Evolutionary conservation across 257 asterid species (phyloP), one percentile per base, ranked within the genome.

Genomic region (Oldenlandia corymbosa): DNA sequence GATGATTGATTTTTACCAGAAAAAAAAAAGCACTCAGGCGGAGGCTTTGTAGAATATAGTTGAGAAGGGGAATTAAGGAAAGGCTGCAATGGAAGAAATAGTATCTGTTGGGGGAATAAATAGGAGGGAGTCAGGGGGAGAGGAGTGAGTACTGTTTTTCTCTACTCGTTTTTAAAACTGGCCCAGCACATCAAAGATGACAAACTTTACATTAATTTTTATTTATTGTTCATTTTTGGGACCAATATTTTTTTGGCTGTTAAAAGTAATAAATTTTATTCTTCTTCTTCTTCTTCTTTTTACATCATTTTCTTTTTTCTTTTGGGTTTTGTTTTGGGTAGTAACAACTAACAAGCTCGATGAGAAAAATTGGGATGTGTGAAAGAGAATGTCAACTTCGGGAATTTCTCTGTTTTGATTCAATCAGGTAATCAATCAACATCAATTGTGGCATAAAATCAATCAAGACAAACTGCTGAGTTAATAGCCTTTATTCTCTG

Each of bases 51-150:
- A 34, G 6, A 4, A 34, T 4, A 5, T n/a, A 12, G 62, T 7
- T 46, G 56, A 18, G 46, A 34, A 55, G 47, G n/a, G n/a, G n/a
- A n/a, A n/a, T n/a, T n/a, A 50, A 43, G 41, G 51, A 78, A 81
- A 81, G 66, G 53, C 61, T 66, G 82, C 62, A 34, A 45, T 32
- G 43, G 34, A 56, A 8, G 69, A 66, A 50, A 37, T 60, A 68
- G 79, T 57, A 66, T 60, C 60, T 47, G 79, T 50, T 62, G 76
- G 71, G n/a, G 6, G 87, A 81, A 84, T 87, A 87, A 79, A 90
- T 90, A 85, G 90, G 65, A 75, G 60, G n/a, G n/a, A n/a, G n/a
- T n/a, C 10, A 46, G 23, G 43, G 65, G 39, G 59, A 4, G 39
- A 3, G 39, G 6, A 3, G 39, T 34, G 4, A 34, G 6, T 34